phyloP scores from a whole-genome alignment of 2,329 filamentous ascomycete species.

The Venturia aucupariae region DNA sequence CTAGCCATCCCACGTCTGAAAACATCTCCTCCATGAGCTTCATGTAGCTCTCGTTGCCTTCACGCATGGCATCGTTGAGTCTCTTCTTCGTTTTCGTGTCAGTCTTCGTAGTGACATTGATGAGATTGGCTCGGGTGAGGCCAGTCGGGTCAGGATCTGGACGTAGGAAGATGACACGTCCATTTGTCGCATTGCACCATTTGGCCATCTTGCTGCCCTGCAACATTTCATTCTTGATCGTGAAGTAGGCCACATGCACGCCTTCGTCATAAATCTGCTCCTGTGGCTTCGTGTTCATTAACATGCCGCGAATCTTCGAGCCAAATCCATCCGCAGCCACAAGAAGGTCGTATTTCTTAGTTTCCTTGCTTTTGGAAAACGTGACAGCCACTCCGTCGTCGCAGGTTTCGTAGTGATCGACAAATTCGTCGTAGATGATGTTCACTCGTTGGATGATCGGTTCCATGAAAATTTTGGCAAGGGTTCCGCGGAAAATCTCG shows the following conservation, averaged over 20 bases:
- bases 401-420: slow-evolving; percentile 23
- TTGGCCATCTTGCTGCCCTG: slow-evolving; percentile 18
- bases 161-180: slow-evolving; percentile 20
- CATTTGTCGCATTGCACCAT: slow-evolving; percentile 20
- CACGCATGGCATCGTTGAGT: slow-evolving; percentile 24
- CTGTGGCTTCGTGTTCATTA: slow-evolving; percentile 18
- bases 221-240: slow-evolving; percentile 22
- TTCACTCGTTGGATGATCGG: slow-evolving; percentile 18
- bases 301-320: slow-evolving; percentile 18
- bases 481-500: slow-evolving; percentile 51
- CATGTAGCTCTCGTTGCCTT: slow-evolving; percentile 17
- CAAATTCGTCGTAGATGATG: slow-evolving; percentile 24
- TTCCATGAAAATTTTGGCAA: slow-evolving; percentile 22
- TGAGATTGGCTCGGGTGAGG: slow-evolving; percentile 17
- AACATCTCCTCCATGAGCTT: slow-evolving; percentile 2
- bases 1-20: slow-evolving; percentile 10
- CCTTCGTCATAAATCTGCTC: slow-evolving; percentile 20
- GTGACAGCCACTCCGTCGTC: slow-evolving; percentile 17
- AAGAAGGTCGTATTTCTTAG: slow-evolving; percentile 19
- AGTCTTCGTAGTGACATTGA: slow-evolving; percentile 18
- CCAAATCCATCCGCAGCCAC: slow-evolving; percentile 20
- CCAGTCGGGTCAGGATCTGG: slow-evolving; percentile 19
- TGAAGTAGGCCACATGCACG: slow-evolving; percentile 33
- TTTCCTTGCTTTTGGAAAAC: slow-evolving; percentile 17
- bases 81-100: slow-evolving; percentile 24